These are phyloP conservation scores for Mesembryanthemum crystallinum DNA, from an alignment of 148 eudicot species.

Conservation along the genomic window DNA sequence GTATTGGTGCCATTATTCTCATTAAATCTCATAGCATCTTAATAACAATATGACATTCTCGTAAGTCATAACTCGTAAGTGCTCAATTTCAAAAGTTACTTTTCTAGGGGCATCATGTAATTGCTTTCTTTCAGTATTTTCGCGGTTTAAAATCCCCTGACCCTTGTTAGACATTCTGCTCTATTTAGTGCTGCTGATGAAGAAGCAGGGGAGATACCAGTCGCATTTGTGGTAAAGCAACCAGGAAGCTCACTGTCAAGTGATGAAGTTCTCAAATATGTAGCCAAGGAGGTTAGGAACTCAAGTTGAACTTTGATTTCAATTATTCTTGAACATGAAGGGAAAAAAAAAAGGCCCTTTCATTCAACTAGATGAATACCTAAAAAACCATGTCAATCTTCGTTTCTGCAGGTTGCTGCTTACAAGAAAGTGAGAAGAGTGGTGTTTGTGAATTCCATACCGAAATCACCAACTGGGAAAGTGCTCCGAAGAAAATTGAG, in stretches of 20 bases:
- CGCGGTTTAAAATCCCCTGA: not conserved
- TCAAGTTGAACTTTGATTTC: not conserved
- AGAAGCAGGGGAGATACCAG: conserved; percentile 80
- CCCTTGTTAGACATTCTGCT: conserved; percentile 2
- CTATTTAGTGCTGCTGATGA: conserved; percentile 57
- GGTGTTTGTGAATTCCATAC: conserved; percentile 44
- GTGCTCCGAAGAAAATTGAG: conserved; percentile 49
- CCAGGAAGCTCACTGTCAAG: conserved; percentile 50
- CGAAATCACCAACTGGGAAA: conserved; percentile 62
- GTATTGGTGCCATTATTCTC: not conserved
- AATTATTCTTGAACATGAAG: not conserved
- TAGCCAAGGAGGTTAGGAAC: conserved; percentile 58
- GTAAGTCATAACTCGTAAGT: too few relatives aligned
- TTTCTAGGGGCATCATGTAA: too few relatives aligned
- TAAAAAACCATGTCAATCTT: not conserved
- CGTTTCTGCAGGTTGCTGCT: conserved; percentile 58
- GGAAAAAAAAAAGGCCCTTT: not conserved
- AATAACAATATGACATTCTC: not conserved
- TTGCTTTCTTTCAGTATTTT: too few relatives aligned
- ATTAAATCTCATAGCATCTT: too few relatives aligned
- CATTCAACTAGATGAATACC: not conserved
- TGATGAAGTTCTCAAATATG: conserved; percentile 48
- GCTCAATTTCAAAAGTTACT: too few relatives aligned
- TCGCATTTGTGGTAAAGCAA: conserved; percentile 72
- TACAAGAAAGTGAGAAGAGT: conserved; percentile 76